Percentiles rank a stretch among this genome's conserved stretches.
Evolutionary conservation across 805 yeast genomes (phyloP).

Genomic region (Zygotorulaspora danielsina): DNA sequence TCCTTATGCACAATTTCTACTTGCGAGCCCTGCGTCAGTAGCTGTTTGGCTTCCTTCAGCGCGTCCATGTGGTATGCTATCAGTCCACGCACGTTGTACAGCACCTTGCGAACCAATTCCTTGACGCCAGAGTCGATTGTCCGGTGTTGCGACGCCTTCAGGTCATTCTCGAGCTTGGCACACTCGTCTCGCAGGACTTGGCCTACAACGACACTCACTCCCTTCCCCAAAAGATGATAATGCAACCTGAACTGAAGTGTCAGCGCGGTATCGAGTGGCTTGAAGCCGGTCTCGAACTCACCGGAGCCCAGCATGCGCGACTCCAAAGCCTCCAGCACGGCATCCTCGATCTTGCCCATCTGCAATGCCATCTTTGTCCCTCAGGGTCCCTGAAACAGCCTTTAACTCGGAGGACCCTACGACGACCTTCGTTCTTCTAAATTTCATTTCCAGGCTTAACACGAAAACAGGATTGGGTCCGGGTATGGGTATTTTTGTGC

Average conservation of each 20-base stretch:
- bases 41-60: slow-evolving; percentile 7
- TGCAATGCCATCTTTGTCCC: neutral
- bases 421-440: too few relatives aligned
- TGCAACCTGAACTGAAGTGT: slow-evolving; percentile 30
- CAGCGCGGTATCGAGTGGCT: slow-evolving; percentile 23
- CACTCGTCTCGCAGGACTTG: slow-evolving; percentile 23
- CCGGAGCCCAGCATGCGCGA: slow-evolving; percentile 28
- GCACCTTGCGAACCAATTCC: slow-evolving; percentile 17
- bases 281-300: slow-evolving; percentile 20
- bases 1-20: slow-evolving; percentile 8
- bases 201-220: slow-evolving; percentile 13
- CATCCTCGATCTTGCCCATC: slow-evolving; percentile 5
- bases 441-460: too few relatives aligned
- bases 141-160: slow-evolving; percentile 1
- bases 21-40: slow-evolving; percentile 9
- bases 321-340: slow-evolving; percentile 20
- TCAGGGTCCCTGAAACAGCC: neutral
- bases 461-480: too few relatives aligned
- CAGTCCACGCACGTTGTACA: slow-evolving; percentile 22
- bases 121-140: slow-evolving; percentile 1
- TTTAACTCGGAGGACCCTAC: too few relatives aligned
- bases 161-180: slow-evolving; percentile 10
- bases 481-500: too few relatives aligned
- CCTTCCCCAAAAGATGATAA: slow-evolving; percentile 25
- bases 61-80: slow-evolving; percentile 15